Percentiles rank a stretch among this genome's conserved stretches.
Conservation (phyloP, 1,284 basidiomycete species). For the Trametes polyzona region DNA sequence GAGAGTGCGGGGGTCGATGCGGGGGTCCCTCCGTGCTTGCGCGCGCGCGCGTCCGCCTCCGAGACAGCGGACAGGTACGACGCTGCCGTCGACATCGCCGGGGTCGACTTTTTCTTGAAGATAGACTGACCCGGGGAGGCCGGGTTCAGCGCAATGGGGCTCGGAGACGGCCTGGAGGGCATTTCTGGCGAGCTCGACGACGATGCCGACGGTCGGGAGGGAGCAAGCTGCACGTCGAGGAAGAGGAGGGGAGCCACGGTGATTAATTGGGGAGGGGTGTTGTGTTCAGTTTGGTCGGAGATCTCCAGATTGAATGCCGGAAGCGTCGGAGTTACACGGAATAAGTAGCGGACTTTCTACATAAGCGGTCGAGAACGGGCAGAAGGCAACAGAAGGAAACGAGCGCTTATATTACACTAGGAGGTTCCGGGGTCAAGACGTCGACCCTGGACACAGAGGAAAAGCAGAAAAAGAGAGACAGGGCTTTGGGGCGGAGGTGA, state of each 20-base stretch:
- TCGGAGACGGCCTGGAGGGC: slow-evolving; percentile 51
- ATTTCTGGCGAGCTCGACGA: slow-evolving; percentile 15
- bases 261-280: neutral
- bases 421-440: too few relatives aligned
- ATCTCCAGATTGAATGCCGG: neutral
- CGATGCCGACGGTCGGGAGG: slow-evolving; percentile 3
- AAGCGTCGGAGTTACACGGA: neutral
- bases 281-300: neutral
- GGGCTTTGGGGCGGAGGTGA: too few relatives aligned
- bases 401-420: too few relatives aligned
- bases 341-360: too few relatives aligned
- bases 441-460: too few relatives aligned
- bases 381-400: too few relatives aligned
- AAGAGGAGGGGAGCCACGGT: neutral
- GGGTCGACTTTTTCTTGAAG: slow-evolving; percentile 62
- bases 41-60: slow-evolving; percentile 68
- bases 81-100: slow-evolving; percentile 61
- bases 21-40: slow-evolving; percentile 44
- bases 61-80: slow-evolving; percentile 75
- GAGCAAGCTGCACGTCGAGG: neutral
- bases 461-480: too few relatives aligned
- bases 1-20: slow-evolving; percentile 70
- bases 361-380: too few relatives aligned
- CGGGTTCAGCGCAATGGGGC: slow-evolving; percentile 51
- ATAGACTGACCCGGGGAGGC: slow-evolving; percentile 56